Evolutionary conservation across 345 rosid species (phyloP).

Genomic region (Capsella bursapastoris): DNA sequence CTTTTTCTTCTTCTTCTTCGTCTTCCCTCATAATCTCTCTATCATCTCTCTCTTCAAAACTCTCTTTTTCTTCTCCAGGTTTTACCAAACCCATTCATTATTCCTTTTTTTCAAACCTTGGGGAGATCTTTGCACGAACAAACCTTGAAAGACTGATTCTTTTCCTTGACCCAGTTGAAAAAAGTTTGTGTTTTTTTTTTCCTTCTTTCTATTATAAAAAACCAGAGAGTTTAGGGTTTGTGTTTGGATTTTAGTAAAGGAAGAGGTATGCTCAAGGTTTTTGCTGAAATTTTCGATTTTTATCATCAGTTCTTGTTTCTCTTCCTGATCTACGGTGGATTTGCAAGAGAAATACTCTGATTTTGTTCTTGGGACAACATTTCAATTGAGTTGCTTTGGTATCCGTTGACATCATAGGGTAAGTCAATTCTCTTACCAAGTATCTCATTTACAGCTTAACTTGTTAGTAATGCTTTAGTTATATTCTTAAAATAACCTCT

Average conservation of each 20-base stretch:
- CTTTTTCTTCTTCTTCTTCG: not conserved
- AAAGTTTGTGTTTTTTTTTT: not conserved
- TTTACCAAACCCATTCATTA: slow-evolving; percentile 4
- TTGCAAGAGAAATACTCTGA: slow-evolving; percentile 32
- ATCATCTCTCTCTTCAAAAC: not conserved
- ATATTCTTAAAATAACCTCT: not conserved
- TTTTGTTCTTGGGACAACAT: not conserved
- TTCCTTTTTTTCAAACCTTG: slow-evolving; percentile 1
- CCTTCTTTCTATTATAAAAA: not conserved
- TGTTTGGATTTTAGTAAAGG: not conserved
- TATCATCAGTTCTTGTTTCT: slow-evolving; percentile 37
- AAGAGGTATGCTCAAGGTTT: slow-evolving; percentile 31
- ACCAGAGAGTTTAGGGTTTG: slow-evolving; percentile 12
- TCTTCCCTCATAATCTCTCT: not conserved
- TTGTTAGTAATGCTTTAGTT: slow-evolving; percentile 1
- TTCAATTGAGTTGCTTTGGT: slow-evolving; percentile 22
- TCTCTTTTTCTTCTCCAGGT: slow-evolving; percentile 2
- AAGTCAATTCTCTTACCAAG: slow-evolving; percentile 4
- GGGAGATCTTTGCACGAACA: slow-evolving; percentile 32
- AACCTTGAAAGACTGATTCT: slow-evolving; percentile 21
- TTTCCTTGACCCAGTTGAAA: slow-evolving; percentile 18
- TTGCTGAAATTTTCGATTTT: slow-evolving; percentile 32
- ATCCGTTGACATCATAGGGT: slow-evolving; percentile 9
- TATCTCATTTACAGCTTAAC: not conserved
- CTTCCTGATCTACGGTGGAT: slow-evolving; percentile 38